These are phyloP conservation scores for Penicillium salamii DNA, from an alignment of 495 filamentous ascomycete species.

Conservation along the genomic window DNA sequence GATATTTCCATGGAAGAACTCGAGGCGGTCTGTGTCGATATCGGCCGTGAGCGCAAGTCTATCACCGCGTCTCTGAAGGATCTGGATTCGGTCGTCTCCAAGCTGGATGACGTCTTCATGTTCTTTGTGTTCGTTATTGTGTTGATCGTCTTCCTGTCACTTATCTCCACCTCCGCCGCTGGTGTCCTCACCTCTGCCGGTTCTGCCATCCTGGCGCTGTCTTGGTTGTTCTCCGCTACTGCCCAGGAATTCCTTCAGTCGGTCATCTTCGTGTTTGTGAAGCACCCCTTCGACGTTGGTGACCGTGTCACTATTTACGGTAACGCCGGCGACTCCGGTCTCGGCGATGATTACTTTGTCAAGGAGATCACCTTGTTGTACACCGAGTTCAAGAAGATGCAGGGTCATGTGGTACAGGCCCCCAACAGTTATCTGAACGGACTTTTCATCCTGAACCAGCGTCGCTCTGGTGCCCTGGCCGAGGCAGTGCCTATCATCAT, in stretches of 20 bases:
- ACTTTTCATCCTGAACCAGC: slow-evolving; percentile 92
- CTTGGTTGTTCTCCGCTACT: slow-evolving; percentile 88
- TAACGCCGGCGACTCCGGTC: slow-evolving; percentile 72
- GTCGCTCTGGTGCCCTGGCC: slow-evolving; percentile 82
- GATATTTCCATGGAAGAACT: slow-evolving; percentile 96
- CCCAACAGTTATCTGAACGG: slow-evolving; percentile 92
- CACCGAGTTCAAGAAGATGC: slow-evolving; percentile 98
- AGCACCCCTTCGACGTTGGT: slow-evolving; percentile 96
- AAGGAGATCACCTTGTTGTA: slow-evolving; percentile 93
- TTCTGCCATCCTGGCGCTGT: slow-evolving; percentile 79
- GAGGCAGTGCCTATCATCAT: slow-evolving; percentile 82
- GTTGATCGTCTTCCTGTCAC: slow-evolving; percentile 78
- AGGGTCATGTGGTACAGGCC: slow-evolving; percentile 92
- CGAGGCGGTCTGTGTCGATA: slow-evolving; percentile 89
- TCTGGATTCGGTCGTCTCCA: slow-evolving; percentile 90
- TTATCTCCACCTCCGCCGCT: slow-evolving; percentile 86
- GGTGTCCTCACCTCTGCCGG: slow-evolving; percentile 82
- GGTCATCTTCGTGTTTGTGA: slow-evolving; percentile 93
- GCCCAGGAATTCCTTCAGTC: slow-evolving; percentile 93
- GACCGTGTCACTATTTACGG: slow-evolving; percentile 91
- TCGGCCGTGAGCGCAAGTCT: slow-evolving; percentile 90
- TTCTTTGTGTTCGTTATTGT: slow-evolving; percentile 79
- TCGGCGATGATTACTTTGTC: slow-evolving; percentile 92
- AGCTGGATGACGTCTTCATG: slow-evolving; percentile 83
- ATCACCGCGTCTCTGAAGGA: slow-evolving; percentile 94